These are phyloP conservation scores for Bocquillonia castaneifolia DNA, from an alignment of 441 rosid species.

Conservation along the genomic window DNA sequence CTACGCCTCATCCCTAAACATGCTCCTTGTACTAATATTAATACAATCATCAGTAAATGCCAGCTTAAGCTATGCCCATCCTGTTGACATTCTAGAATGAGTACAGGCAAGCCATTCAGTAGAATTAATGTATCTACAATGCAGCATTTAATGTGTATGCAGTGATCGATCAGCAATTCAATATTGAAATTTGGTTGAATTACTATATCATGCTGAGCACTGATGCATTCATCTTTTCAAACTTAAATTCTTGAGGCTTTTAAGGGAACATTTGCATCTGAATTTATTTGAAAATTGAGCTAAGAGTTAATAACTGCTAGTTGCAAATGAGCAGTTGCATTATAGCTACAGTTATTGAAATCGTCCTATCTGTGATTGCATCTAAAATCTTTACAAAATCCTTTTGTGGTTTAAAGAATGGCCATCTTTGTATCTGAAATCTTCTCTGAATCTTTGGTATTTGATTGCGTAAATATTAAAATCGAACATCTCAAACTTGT, in stretches of 20 bases:
- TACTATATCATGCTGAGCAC: background rate
- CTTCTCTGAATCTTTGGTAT: background rate
- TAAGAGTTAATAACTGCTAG: background rate
- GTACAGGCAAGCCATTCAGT: background rate
- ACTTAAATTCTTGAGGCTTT: background rate
- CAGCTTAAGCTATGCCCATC: background rate
- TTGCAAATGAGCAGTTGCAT: background rate
- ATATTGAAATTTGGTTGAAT: slow-evolving; percentile 12
- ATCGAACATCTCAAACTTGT: too few relatives aligned
- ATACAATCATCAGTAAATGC: background rate
- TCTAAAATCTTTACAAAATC: too few relatives aligned
- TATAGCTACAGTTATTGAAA: background rate
- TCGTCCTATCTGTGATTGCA: background rate
- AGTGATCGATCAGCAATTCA: background rate
- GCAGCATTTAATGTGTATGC: background rate
- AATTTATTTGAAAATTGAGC: background rate
- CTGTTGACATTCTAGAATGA: background rate
- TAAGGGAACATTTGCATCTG: background rate
- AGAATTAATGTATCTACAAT: background rate
- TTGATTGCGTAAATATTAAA: background rate
- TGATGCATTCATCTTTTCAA: background rate
- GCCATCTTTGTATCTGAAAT: background rate
- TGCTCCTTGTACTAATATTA: background rate
- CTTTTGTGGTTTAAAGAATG: background rate
- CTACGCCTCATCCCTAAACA: background rate